Base-by-base conservation (phyloP, 495 filamentous ascomycete species). In the Penicillium atrosanguineum region DNA sequence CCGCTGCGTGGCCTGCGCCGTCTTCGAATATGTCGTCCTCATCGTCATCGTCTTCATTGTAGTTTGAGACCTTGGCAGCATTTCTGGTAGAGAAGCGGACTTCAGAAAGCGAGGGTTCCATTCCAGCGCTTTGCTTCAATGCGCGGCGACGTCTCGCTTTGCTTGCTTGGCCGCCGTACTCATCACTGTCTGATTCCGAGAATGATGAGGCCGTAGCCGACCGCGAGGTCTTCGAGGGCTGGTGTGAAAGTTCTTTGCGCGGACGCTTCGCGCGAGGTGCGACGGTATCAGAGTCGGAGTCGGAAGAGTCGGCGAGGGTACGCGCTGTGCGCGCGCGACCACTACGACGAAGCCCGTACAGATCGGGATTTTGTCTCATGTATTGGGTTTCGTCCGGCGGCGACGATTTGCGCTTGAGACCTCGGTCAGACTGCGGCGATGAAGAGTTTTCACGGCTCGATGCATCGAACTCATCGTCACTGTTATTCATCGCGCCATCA, bases 321-420 rank as follows among this genome's bases (percentile, higher is more conserved):
- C 68, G 70, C 21, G 62, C 69, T 41, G 75, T 76, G 56, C 80
- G 78, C 41, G 83, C 80, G 56, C 84, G 81, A 61, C 78, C 91
- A 75, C 94, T 98, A 65, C 94, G 82, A 55, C 94, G 82, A 45
- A 99, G 77, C 16, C 93, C 94, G 72, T 97, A 98, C 18, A 98
- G 75, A 65, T 97, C 94, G n/a, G 94, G 94, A 66, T 98, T 91
- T 63, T 90, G 85, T 56, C 83, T 78, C 58, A 96, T 96, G 60
- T 83, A 89, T 20, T 93, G 87, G 26, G 89, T 86, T 53, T 95
- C 89, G 41, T 88, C 87, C 19, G 85, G 80, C 21, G 74, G 73
- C 37, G 78, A 77, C 21, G 81, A 80, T 75, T 93, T 96, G 60
- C 90, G 85, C 78, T 96, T 96, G 21, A 80, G 67, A 38, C 81